Percentiles rank a stretch among this genome's conserved stretches.
These are phyloP conservation scores for Canna indica DNA, from an alignment of 176 grass and related monocot genomes.

Conservation along the genomic window DNA sequence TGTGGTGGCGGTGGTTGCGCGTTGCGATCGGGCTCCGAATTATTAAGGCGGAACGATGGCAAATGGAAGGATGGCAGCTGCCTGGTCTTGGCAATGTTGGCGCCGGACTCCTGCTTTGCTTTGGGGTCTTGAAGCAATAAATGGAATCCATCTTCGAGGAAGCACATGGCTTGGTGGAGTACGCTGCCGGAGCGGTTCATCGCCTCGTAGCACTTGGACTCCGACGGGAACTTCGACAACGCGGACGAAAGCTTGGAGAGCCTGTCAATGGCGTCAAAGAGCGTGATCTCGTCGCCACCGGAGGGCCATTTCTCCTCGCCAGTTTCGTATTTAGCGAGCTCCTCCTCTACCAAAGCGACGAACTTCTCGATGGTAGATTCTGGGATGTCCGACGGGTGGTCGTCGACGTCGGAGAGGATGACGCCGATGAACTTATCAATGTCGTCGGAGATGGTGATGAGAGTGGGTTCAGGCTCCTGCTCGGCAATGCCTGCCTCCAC, in stretches of 20 bases:
- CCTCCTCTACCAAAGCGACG: slow-evolving; percentile 46
- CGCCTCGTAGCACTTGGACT: slow-evolving; percentile 26
- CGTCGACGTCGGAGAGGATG: slow-evolving; percentile 2
- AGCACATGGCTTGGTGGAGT: slow-evolving; percentile 58
- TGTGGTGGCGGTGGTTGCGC: background rate
- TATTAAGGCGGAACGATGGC: slow-evolving; percentile 43
- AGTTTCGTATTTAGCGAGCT: slow-evolving; percentile 44
- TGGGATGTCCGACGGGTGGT: slow-evolving; percentile 28
- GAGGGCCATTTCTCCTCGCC: slow-evolving; percentile 48
- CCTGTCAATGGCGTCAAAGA: slow-evolving; percentile 41
- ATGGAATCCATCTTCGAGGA: slow-evolving; percentile 85
- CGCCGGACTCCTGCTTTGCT: slow-evolving; percentile 15
- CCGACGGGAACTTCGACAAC: slow-evolving; percentile 20
- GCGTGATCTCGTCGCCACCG: slow-evolving; percentile 24
- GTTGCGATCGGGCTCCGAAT: slow-evolving; percentile 32
- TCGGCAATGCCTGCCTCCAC: slow-evolving; percentile 3
- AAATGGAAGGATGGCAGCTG: slow-evolving; percentile 32
- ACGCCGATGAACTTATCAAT: slow-evolving; percentile 50
- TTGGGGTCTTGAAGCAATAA: slow-evolving; percentile 41
- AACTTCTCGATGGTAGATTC: slow-evolving; percentile 54
- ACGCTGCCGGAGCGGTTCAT: slow-evolving; percentile 55
- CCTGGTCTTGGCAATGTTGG: slow-evolving; percentile 16
- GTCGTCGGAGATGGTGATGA: slow-evolving; percentile 45
- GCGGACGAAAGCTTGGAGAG: slow-evolving; percentile 29
- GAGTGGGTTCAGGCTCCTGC: slow-evolving; percentile 17